phyloP scores from a whole-genome alignment of 2,329 filamentous ascomycete species.

The Phaeosphaeriaceae sp. region DNA sequence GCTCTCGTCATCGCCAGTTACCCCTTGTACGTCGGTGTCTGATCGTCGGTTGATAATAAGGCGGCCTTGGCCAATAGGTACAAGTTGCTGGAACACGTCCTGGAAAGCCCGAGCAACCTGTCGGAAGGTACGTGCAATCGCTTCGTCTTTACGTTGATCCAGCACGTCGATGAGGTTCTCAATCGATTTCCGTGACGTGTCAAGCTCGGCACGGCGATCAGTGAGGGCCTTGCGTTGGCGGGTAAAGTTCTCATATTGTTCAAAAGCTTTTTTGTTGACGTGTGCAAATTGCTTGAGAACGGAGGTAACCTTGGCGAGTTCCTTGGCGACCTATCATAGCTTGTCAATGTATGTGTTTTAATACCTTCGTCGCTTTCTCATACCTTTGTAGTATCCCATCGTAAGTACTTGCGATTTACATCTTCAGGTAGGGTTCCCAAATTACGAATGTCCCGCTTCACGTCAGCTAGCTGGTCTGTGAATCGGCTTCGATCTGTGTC shows the following conservation, averaged over 20 bases:
- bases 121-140: conserved; percentile 97
- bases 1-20: conserved; percentile 63
- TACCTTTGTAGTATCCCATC: conserved; percentile 78
- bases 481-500: conserved; percentile 86
- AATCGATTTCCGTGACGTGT: conserved; percentile 84
- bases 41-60: conserved; percentile 91
- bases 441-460: conserved; percentile 87
- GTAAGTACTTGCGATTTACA: conserved; percentile 88
- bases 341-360: conserved; percentile 14
- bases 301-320: conserved; percentile 89
- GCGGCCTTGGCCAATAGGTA: conserved; percentile 89
- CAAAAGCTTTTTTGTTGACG: conserved; percentile 99
- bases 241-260: conserved; percentile 98
- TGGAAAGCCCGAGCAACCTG: conserved; percentile 95
- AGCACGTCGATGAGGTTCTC: conserved; percentile 90
- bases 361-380: conserved; percentile 36
- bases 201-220: conserved; percentile 83
- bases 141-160: conserved; percentile 95
- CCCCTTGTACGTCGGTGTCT: conserved; percentile 70
- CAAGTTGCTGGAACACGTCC: conserved; percentile 90
- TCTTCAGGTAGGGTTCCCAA: conserved; percentile 93
- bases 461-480: conserved; percentile 77
- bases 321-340: conserved; percentile 47
- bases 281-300: conserved; percentile 95
- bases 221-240: conserved; percentile 86